Conservation (phyloP, 2,329 filamentous ascomycete genomes). For the Dichotomopilus funicola region DNA sequence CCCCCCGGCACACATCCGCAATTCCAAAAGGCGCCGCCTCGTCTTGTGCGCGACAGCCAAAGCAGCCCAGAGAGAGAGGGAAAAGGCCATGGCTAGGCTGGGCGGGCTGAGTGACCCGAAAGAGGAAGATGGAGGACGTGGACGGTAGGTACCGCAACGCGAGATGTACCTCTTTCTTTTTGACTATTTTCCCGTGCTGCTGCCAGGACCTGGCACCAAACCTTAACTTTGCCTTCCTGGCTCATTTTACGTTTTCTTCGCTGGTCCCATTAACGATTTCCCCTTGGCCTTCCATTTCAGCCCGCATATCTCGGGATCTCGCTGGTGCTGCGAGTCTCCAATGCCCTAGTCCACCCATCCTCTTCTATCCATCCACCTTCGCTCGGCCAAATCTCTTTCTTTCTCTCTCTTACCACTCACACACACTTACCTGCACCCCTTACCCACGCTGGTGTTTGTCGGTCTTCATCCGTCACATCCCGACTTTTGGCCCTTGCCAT, state of each 20-base stretch:
- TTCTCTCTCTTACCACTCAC: slow-evolving; percentile 10
- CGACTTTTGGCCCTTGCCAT: not conserved
- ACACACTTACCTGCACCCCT: not conserved
- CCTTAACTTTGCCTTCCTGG: slow-evolving; percentile 14
- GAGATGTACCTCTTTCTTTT: not conserved
- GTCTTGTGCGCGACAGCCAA: not conserved
- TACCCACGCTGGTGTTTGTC: slow-evolving; percentile 8
- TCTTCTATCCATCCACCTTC: slow-evolving; percentile 22
- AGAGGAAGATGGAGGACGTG: not conserved
- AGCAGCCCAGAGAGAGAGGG: slow-evolving; percentile 9
- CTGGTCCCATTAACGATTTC: slow-evolving; percentile 25
- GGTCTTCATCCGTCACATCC: slow-evolving; percentile 9
- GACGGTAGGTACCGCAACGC: not conserved
- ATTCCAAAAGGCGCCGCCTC: slow-evolving; percentile 14
- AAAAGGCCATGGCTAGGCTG: too few relatives aligned
- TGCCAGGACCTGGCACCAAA: too few relatives aligned
- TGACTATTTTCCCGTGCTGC: not conserved
- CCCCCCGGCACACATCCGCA: slow-evolving; percentile 2
- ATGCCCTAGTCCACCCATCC: not conserved
- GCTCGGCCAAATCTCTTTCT: slow-evolving; percentile 14
- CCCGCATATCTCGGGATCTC: slow-evolving; percentile 19
- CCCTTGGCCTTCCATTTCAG: not conserved
- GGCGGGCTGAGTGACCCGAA: too few relatives aligned
- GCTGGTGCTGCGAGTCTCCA: slow-evolving; percentile 1
- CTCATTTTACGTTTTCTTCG: slow-evolving; percentile 25